These are phyloP conservation scores for Mariannaea sp. DNA, from an alignment of 2,329 filamentous ascomycete genomes.

Conservation along the genomic window DNA sequence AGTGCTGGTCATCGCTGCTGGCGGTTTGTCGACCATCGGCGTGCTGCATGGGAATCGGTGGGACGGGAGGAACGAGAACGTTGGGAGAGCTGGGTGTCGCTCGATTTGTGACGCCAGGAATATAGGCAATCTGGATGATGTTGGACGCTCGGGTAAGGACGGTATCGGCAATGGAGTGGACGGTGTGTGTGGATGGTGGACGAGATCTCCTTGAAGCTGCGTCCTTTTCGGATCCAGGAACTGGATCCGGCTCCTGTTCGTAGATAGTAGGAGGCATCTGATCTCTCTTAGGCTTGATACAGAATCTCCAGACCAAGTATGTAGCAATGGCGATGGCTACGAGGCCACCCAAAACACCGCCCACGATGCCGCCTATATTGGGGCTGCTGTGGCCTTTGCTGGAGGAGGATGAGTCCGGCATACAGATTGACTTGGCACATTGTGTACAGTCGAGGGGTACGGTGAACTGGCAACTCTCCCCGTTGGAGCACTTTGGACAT, in stretches of 20 bases:
- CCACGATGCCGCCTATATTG: slow-evolving; percentile 84
- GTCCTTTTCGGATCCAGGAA: slow-evolving; percentile 52
- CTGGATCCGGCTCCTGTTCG: slow-evolving; percentile 58
- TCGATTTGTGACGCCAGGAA: slow-evolving; percentile 93
- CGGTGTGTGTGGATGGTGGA: slow-evolving; percentile 81
- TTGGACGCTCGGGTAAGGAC: slow-evolving; percentile 96
- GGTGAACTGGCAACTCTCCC: slow-evolving; percentile 52
- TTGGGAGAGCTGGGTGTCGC: slow-evolving; percentile 82
- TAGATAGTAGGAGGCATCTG: slow-evolving; percentile 60
- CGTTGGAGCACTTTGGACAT: slow-evolving; percentile 52
- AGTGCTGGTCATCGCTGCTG: slow-evolving; percentile 77
- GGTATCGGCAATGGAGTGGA: slow-evolving; percentile 90
- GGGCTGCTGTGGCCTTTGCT: slow-evolving; percentile 51
- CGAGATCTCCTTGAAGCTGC: slow-evolving; percentile 48
- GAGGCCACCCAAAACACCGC: slow-evolving; percentile 86
- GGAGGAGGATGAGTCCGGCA: slow-evolving; percentile 33
- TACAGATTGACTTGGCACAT: slow-evolving; percentile 56
- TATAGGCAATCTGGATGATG: slow-evolving; percentile 99
- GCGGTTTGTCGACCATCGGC: slow-evolving; percentile 53
- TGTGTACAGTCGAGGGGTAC: slow-evolving; percentile 51
- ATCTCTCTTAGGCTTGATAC: slow-evolving; percentile 77
- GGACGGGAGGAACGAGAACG: slow-evolving; percentile 86
- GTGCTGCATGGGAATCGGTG: slow-evolving; percentile 78
- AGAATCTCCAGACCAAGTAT: slow-evolving; percentile 86
- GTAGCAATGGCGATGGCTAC: slow-evolving; percentile 73